Percentiles rank a stretch among this genome's conserved stretches.
phyloP scores from a whole-genome alignment of 2,329 filamentous ascomycete genomes.

The Daldinia sp. region DNA sequence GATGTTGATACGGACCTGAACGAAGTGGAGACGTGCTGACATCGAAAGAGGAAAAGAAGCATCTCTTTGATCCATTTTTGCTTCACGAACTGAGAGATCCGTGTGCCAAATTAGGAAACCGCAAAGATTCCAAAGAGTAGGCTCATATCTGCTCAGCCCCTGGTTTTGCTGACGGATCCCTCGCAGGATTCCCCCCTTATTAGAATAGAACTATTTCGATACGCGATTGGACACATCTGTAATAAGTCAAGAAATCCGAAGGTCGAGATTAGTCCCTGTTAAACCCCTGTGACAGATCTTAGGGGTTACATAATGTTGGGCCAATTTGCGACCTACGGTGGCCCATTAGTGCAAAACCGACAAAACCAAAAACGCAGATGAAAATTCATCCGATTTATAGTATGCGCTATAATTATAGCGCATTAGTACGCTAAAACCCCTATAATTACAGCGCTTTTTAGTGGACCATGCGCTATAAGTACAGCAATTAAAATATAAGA shows the following conservation, averaged over 20 bases:
- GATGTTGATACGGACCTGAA: neutral
- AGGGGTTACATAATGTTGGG: neutral
- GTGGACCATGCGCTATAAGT: no score
- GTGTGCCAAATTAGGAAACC: constrained; percentile 14
- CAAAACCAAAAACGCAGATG: no score
- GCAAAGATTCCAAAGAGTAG: constrained; percentile 21
- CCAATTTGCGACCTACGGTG: constrained; percentile 12
- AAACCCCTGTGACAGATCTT: neutral
- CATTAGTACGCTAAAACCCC: no score
- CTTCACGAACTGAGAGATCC: constrained; percentile 21
- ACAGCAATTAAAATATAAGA: no score
- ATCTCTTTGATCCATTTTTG: neutral
- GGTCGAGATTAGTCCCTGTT: neutral
- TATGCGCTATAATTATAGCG: no score
- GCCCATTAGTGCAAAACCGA: no score
- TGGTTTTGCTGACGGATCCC: constrained; percentile 16
- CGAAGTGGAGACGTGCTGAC: neutral
- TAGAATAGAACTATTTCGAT: constrained; percentile 10
- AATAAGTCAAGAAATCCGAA: neutral
- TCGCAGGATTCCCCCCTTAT: neutral
- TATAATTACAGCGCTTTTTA: no score
- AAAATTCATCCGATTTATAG: no score
- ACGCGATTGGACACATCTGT: constrained; percentile 1
- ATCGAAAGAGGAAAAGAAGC: neutral
- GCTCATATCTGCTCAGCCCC: constrained; percentile 1